Evolutionary conservation across 108 stramenopile genomes (phyloP).

Genomic region (Cylindrotheca closterium): DNA sequence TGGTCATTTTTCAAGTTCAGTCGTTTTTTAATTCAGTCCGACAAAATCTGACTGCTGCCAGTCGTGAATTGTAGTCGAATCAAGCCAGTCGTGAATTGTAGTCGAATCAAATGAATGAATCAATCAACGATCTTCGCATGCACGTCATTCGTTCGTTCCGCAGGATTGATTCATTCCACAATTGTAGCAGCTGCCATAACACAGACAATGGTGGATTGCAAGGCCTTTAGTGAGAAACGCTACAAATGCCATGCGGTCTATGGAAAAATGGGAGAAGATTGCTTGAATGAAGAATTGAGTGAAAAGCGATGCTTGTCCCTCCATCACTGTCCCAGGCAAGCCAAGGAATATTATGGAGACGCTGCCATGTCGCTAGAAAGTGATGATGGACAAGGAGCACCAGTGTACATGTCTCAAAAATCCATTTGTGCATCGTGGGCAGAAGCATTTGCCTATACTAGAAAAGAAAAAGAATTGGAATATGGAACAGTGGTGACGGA

Average conservation of each 20-base stretch:
- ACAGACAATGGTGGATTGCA: slow-evolving; percentile 28
- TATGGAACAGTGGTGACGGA: slow-evolving; percentile 18
- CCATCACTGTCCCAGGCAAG: slow-evolving; percentile 34
- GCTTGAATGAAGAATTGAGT: slow-evolving; percentile 28
- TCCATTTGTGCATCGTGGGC: slow-evolving; percentile 39
- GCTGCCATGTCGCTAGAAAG: background rate
- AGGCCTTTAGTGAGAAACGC: slow-evolving; percentile 20
- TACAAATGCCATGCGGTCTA: slow-evolving; percentile 31
- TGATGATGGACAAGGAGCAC: background rate
- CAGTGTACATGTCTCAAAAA: slow-evolving; percentile 5
- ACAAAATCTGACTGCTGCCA: too few relatives aligned
- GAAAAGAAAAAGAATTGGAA: slow-evolving; percentile 22
- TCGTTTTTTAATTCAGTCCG: too few relatives aligned
- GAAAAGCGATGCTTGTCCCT: slow-evolving; percentile 45
- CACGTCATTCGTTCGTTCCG: too few relatives aligned
- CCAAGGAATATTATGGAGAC: slow-evolving; percentile 40
- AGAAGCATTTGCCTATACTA: slow-evolving; percentile 37
- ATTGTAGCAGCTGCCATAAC: too few relatives aligned
- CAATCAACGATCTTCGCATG: too few relatives aligned
- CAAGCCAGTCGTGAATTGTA: too few relatives aligned
- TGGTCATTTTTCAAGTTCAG: too few relatives aligned
- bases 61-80: too few relatives aligned
- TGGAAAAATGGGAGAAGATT: slow-evolving; percentile 43
- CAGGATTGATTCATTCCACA: too few relatives aligned
- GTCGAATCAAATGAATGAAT: too few relatives aligned